Conservation (phyloP, 495 filamentous ascomycete genomes). For the Penicillium pulvis region DNA sequence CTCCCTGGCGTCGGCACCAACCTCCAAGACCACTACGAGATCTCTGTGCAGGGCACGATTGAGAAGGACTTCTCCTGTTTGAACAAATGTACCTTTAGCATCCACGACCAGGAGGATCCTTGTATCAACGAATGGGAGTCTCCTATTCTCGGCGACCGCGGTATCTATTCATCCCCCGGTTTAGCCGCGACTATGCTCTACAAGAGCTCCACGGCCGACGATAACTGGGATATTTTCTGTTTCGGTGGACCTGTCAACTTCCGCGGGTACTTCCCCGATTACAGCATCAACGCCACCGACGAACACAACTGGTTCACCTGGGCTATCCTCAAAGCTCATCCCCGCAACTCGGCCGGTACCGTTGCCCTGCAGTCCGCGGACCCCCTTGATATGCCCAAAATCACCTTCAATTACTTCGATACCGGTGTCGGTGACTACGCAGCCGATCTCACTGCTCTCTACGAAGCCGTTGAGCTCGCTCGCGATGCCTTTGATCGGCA, state of each 20-base stretch:
- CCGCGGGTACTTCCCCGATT: conserved; percentile 35
- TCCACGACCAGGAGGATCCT: conserved; percentile 5
- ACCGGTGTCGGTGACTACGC: conserved; percentile 23
- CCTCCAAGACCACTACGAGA: conserved; percentile 66
- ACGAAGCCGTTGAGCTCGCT: conserved; percentile 31
- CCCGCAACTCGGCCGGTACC: conserved; percentile 52
- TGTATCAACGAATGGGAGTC: conserved; percentile 37
- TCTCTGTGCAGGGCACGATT: conserved; percentile 45
- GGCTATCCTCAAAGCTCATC: conserved; percentile 53
- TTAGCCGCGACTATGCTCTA: conserved; percentile 48
- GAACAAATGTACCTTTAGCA: conserved; percentile 15
- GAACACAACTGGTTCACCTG: conserved; percentile 40
- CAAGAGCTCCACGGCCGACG: conserved; percentile 39
- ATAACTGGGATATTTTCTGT: conserved; percentile 45
- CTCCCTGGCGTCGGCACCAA: conserved; percentile 67
- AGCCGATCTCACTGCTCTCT: conserved; percentile 39
- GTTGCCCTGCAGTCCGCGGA: conserved; percentile 49
- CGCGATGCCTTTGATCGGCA: conserved; percentile 20
- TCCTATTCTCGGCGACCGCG: conserved; percentile 26
- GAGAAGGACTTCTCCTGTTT: conserved; percentile 44
- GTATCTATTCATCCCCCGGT: conserved; percentile 48
- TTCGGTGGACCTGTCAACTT: conserved; percentile 55
- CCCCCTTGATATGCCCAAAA: conserved; percentile 53
- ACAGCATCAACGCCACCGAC: conserved; percentile 19
- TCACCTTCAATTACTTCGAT: conserved; percentile 58